Base-by-base conservation (phyloP, 2,329 filamentous ascomycete species). In the Dactylellina leptospora region DNA sequence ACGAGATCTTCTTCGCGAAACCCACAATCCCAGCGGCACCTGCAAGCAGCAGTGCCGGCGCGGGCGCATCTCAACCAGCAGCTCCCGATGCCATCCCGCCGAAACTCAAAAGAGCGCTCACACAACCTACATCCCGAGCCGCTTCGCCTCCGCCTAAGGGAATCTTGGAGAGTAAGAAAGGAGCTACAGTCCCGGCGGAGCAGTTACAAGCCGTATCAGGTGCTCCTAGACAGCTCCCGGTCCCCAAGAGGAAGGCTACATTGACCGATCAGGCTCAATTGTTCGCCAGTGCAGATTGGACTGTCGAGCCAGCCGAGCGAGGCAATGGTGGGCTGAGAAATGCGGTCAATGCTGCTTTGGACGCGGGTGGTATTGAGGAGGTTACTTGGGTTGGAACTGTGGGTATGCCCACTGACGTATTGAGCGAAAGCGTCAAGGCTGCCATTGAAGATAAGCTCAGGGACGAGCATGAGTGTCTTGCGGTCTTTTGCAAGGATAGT, bases 261-360 rank as follows among this genome's bases (percentile, higher is more conserved):
- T 77, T 85, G 87, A 59, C 89, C 85, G 78, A 87, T 88, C 76
- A 73, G 88, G 90, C 76, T 82, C 84, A 28, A 85, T 89, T 50
- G 4, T 93, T 93, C 77, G 89, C 90, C 50, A 85, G 87, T n/a
- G 89, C 90, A 8, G 85, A 89, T 55, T 97, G 93, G 90, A 88
- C 85, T 30, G 87, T 97, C 33, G 90, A 92, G 71, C 88, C 89
- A 62, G 91, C 92, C 0, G 89, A 96, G 62, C 92, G 96, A 80
- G 93, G 93, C 66, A 97, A 97, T 78, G 93, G 92, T 20, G 95
- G 93, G 18, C 85, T 97, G 51, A 88, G 90, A 76, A 97, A 96
- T 78, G 93, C 93, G 2, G 88, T 95, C 30, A 87, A 91, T 74
- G 91, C 92, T 13, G 90, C 91, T 1, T 84, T 86, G 13, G 86